Percentiles rank a stretch among this genome's conserved stretches.
Conservation (phyloP, 2,329 filamentous ascomycete genomes). For the Penicillium sp. region DNA sequence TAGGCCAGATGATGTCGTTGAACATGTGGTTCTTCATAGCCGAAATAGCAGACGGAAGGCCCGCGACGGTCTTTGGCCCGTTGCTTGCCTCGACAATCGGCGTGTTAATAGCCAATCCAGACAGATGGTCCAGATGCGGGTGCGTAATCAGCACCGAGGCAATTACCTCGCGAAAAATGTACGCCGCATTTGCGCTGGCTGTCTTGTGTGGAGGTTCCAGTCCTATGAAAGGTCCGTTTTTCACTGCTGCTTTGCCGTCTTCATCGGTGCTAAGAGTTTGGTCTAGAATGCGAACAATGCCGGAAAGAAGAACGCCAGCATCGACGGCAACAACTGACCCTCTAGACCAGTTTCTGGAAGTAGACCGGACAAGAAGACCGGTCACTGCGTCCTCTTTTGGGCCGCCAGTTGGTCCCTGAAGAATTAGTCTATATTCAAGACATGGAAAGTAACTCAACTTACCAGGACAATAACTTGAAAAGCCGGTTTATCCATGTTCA, state of each 20-base stretch:
- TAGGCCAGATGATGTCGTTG: constrained; percentile 97
- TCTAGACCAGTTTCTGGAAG: constrained; percentile 71
- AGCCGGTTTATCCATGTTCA: constrained; percentile 38
- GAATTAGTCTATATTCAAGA: constrained; percentile 7
- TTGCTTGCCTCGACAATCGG: constrained; percentile 75
- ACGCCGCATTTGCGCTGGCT: constrained; percentile 71
- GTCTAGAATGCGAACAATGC: constrained; percentile 76
- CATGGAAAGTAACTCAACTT: constrained; percentile 36
- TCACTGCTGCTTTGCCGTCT: constrained; percentile 27
- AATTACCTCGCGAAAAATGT: constrained; percentile 74
- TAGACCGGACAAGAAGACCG: constrained; percentile 80
- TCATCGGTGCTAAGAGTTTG: constrained; percentile 22
- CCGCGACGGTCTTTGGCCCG: constrained; percentile 78
- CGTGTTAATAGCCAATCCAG: constrained; percentile 89
- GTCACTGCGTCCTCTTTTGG: constrained; percentile 88
- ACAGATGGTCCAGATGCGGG: constrained; percentile 92
- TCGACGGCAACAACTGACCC: constrained; percentile 89
- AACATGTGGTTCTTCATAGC: constrained; percentile 94
- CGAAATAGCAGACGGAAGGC: constrained; percentile 80
- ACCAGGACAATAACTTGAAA: constrained; percentile 74
- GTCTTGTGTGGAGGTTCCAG: constrained; percentile 65
- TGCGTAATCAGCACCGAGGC: constrained; percentile 92
- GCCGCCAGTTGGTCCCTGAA: constrained; percentile 78
- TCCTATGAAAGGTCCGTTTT: constrained; percentile 74
- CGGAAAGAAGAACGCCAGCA: constrained; percentile 81